Evolutionary conservation across 2,329 filamentous ascomycete species (phyloP).

Genomic region (Pseudonectria buxi): DNA sequence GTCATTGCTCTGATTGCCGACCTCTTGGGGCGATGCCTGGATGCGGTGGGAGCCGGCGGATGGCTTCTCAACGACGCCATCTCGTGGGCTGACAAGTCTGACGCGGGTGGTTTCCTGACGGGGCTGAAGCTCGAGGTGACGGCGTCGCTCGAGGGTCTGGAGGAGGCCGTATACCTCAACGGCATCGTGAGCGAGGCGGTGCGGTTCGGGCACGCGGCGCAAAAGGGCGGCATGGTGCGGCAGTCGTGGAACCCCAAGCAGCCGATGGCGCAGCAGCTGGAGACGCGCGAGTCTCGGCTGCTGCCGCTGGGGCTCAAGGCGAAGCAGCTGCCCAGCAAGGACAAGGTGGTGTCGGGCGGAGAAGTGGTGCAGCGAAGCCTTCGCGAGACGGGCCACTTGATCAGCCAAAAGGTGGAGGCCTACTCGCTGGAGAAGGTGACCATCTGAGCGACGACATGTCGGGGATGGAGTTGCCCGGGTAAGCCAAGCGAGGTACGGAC

Average conservation of each 20-base stretch:
- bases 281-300: slow-evolving; percentile 41
- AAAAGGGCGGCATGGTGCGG: slow-evolving; percentile 24
- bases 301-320: slow-evolving; percentile 70
- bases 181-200: slow-evolving; percentile 61
- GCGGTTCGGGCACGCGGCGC: slow-evolving; percentile 45
- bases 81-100: slow-evolving; percentile 42
- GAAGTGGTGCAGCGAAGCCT: slow-evolving; percentile 62
- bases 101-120: slow-evolving; percentile 57
- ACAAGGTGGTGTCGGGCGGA: slow-evolving; percentile 61
- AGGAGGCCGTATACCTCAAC: slow-evolving; percentile 60
- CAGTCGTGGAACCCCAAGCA: slow-evolving; percentile 30
- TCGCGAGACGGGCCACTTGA: slow-evolving; percentile 69
- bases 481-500: too few species aligned
- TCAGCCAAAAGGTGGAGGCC: slow-evolving; percentile 70
- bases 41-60: slow-evolving; percentile 66
- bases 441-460: slow-evolving; percentile 39
- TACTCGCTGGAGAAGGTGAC: slow-evolving; percentile 77
- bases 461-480: neutral
- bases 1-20: slow-evolving; percentile 66
- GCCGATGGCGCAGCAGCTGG: slow-evolving; percentile 36
- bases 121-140: slow-evolving; percentile 62
- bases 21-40: slow-evolving; percentile 65
- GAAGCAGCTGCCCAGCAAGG: slow-evolving; percentile 40
- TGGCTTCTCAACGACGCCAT: slow-evolving; percentile 62
- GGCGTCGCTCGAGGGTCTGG: slow-evolving; percentile 63